A percentile compares a stretch with the other conserved stretches of the same genome.
Evolutionary conservation across 1,139 yeast species (phyloP).

Genomic region (Pichia sp.): DNA sequence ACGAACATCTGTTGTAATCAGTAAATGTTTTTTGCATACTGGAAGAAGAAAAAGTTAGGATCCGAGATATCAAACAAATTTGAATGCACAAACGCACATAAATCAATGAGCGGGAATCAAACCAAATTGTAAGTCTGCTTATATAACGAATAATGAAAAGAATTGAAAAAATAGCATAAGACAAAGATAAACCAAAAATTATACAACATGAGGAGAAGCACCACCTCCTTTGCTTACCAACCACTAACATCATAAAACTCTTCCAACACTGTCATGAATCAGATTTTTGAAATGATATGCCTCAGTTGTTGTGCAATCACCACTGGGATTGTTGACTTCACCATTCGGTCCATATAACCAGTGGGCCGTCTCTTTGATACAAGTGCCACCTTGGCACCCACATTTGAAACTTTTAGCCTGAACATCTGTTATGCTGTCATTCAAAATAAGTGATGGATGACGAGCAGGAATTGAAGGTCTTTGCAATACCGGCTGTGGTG

Average conservation of each 20-base stretch:
- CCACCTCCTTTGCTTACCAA: too few relatives aligned
- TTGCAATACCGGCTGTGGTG: constrained; percentile 22
- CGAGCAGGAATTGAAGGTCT: constrained; percentile 31
- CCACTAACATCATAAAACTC: constrained; percentile 14
- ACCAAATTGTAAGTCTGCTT: too few relatives aligned
- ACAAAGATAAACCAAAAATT: too few relatives aligned
- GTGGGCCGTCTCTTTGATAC: constrained; percentile 36
- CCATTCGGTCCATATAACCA: constrained; percentile 33
- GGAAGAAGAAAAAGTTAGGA: too few relatives aligned
- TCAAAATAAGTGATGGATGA: constrained; percentile 41
- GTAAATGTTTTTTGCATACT: too few relatives aligned
- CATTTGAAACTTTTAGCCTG: constrained; percentile 33
- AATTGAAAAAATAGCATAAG: too few relatives aligned
- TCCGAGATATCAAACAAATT: too few relatives aligned
- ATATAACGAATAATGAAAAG: too few relatives aligned
- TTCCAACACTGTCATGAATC: constrained; percentile 21
- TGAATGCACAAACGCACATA: too few relatives aligned
- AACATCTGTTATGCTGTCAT: constrained; percentile 36
- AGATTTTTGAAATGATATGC: constrained; percentile 19
- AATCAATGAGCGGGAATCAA: too few relatives aligned
- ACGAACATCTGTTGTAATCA: too few relatives aligned
- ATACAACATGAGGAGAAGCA: too few relatives aligned
- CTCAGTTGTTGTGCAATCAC: constrained; percentile 21
- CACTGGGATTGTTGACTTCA: constrained; percentile 18
- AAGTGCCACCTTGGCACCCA: constrained; percentile 39